These are phyloP conservation scores for Panaeolus papilionaceus DNA, from an alignment of 768 basidiomycete species.

Conservation along the genomic window DNA sequence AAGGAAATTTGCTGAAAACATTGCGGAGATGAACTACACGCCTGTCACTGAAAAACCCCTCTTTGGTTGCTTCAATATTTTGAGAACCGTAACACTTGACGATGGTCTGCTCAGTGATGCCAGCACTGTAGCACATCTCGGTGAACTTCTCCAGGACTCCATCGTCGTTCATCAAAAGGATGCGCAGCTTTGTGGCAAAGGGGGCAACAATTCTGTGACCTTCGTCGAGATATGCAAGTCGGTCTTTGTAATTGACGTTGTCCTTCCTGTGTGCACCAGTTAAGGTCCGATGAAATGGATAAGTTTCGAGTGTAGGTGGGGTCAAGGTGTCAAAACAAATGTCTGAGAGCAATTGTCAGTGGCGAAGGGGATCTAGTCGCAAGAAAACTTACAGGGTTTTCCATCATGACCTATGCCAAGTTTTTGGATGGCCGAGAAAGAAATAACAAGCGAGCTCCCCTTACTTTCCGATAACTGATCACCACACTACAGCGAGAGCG, in stretches of 20 bases:
- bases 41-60: constrained; percentile 56
- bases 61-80: constrained; percentile 55
- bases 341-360: constrained; percentile 43
- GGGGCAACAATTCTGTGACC: constrained; percentile 66
- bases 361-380: background rate
- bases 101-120: constrained; percentile 41
- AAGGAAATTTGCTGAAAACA: constrained; percentile 55
- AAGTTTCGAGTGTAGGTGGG: constrained; percentile 68
- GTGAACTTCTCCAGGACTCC: constrained; percentile 59
- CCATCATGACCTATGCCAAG: constrained; percentile 70
- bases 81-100: constrained; percentile 37
- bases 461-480: constrained; percentile 56
- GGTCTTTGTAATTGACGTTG: constrained; percentile 55
- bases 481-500: constrained; percentile 54
- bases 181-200: constrained; percentile 74
- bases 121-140: constrained; percentile 57
- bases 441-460: constrained; percentile 58
- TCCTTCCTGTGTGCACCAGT: constrained; percentile 47
- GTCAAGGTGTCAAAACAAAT: constrained; percentile 71
- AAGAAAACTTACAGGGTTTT: constrained; percentile 59
- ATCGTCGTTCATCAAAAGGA: constrained; percentile 57
- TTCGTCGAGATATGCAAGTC: constrained; percentile 63
- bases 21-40: constrained; percentile 51
- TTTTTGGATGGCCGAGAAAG: constrained; percentile 62
- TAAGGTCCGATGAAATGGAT: constrained; percentile 60